These are phyloP conservation scores for Ilex aquifolium DNA, from an alignment of 257 asterid species.

Conservation along the genomic window DNA sequence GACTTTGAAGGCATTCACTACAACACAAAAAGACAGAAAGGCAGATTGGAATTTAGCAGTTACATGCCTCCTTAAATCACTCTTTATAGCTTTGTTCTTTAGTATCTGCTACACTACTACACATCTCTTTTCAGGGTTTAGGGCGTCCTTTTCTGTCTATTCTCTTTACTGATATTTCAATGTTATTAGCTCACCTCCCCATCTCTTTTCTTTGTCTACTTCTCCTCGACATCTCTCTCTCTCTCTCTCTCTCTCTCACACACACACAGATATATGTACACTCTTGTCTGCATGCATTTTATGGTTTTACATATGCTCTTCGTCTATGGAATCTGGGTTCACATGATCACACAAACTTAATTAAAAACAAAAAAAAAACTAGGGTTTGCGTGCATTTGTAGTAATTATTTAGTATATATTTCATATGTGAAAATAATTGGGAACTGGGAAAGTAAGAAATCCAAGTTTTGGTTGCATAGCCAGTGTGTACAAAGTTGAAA, in stretches of 20 bases:
- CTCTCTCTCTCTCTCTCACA: not conserved
- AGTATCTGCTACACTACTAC: constrained; percentile 10
- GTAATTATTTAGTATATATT: no score
- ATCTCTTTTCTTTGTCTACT: constrained; percentile 36
- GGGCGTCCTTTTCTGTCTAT: constrained; percentile 33
- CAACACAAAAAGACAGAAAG: constrained; percentile 14
- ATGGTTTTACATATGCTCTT: no score
- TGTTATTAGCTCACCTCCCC: constrained; percentile 28
- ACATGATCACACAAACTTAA: no score
- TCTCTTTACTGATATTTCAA: constrained; percentile 22
- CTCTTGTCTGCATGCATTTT: no score
- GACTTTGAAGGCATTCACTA: no score
- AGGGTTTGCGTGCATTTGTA: no score
- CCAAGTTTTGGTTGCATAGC: no score
- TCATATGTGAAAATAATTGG: no score
- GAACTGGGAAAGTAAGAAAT: no score
- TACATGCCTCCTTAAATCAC: constrained; percentile 23
- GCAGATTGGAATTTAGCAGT: constrained; percentile 26
- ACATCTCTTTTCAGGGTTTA: constrained; percentile 19
- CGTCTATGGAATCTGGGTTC: no score
- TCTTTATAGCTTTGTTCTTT: constrained; percentile 23
- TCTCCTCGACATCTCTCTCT: constrained; percentile 29
- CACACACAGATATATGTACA: not conserved
- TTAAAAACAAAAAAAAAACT: no score
- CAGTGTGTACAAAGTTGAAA: no score